Evolutionary conservation across 208 protist species (phyloP), one percentile per base, ranked within the genome.

Genomic region (Phytomonas serpens): DNA sequence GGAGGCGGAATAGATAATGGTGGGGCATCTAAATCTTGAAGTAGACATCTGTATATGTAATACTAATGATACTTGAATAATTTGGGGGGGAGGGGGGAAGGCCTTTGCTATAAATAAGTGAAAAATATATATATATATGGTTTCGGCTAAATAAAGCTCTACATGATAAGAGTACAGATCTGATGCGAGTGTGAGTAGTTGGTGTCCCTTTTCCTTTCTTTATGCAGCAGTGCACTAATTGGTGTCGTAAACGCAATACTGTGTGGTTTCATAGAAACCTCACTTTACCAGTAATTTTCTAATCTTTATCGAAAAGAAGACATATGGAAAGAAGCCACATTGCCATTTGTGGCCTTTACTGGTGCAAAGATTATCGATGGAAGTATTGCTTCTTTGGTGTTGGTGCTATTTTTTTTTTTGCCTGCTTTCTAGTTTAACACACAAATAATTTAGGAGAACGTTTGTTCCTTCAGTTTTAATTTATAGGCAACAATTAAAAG

Each of bases 31-130:
- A 62, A 57, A 19, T 38, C 16, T 52, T 62, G 16, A 51, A n/a
- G 27, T 62, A 23, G 14, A 47, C 19, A 67, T 52, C 19, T 67
- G 27, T 23, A 67, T 1, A 38, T 62, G 63, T 19, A 67, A 51
- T 52, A 67, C 34, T 52, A 61, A 38, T 52, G 23, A 67, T 52
- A 51, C 29, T 16, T 4, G 31, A 75, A 75, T 74, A 63, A 32
- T 32, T 23, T 76, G 71, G 23, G 13, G 32, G 30, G 34, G 34
- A 36, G 19, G 19, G 27, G 4, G 4, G 4, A 52, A 57, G 27
- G 40, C 14, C 23, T 57, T 57, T 57, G 5, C 19, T 57, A 57
- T 27, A 57, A 23, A 23, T 57, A 57, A 57, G 27, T 57, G 2
- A 27, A 36, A 57, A 57, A 27, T 4, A 57, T 10, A 10, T 57